Evolutionary conservation across 202 grass and related monocot genomes (phyloP).

Genomic region (Miscanthus sacchariflorus): DNA sequence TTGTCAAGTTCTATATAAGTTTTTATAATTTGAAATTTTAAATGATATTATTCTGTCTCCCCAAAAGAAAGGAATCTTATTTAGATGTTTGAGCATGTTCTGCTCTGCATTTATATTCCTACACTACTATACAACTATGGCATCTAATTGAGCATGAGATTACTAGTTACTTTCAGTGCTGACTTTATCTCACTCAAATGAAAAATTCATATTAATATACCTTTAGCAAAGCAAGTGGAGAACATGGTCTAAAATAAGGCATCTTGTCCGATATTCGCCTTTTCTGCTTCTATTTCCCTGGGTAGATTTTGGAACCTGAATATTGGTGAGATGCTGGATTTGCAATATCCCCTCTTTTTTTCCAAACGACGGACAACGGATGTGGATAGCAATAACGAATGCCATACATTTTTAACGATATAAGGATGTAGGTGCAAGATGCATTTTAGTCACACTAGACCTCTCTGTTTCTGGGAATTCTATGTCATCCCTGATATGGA

Average conservation of each 20-base stretch:
- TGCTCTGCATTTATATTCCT: neutral
- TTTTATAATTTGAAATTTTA: neutral
- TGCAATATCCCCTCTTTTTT: neutral
- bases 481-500: neutral
- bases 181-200: neutral
- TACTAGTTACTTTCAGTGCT: neutral
- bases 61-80: neutral
- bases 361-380: neutral
- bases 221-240: neutral
- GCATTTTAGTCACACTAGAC: neutral
- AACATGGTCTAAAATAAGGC: neutral
- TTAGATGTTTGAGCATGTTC: neutral
- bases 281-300: neutral
- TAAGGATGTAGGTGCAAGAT: neutral
- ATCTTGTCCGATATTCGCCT: neutral
- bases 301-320: slow-evolving; percentile 4
- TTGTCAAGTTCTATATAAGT: neutral
- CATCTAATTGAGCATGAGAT: neutral
- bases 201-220: neutral
- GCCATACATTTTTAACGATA: neutral
- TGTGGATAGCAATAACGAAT: neutral
- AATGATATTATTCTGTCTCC: neutral
- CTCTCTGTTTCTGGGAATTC: neutral
- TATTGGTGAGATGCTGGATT: neutral
- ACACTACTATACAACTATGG: neutral